These are phyloP conservation scores for Pterocarpus santalinus DNA, from an alignment of 306 rosid genomes.

Conservation along the genomic window DNA sequence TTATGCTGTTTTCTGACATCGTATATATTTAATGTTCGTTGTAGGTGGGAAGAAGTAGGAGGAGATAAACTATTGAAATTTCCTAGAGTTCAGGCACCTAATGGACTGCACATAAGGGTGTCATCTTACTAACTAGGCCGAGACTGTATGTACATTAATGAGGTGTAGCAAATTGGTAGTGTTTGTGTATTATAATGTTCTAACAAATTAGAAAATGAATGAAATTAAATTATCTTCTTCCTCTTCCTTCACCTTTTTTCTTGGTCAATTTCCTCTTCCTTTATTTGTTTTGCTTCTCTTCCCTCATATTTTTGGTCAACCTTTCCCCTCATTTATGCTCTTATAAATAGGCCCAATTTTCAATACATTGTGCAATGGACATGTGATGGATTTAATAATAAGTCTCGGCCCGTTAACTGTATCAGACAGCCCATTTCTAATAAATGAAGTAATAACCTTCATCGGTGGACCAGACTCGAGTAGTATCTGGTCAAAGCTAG, in stretches of 20 bases:
- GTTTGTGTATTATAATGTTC: constrained; percentile 55
- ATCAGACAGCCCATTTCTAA: not conserved
- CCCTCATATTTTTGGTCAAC: too few relatives aligned
- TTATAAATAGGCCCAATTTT: not conserved
- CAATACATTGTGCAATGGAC: not conserved
- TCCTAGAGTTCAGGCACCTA: constrained; percentile 97
- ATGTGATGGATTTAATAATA: not conserved
- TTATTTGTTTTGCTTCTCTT: not conserved
- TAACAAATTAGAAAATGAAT: constrained; percentile 57
- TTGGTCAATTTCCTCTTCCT: not conserved
- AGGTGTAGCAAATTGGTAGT: constrained; percentile 44
- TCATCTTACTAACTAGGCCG: constrained; percentile 59
- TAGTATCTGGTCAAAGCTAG: too few relatives aligned
- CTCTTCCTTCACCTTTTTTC: not conserved
- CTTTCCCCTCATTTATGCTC: not conserved
- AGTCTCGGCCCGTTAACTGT: not conserved
- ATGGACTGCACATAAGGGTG: constrained; percentile 91
- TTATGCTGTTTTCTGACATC: constrained; percentile 36
- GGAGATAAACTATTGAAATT: constrained; percentile 90
- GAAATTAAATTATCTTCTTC: constrained; percentile 32
- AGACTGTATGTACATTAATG: constrained; percentile 59
- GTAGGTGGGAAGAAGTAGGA: constrained; percentile 99
- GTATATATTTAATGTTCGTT: constrained; percentile 3
- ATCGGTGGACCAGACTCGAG: not conserved
- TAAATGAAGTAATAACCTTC: not conserved